These are phyloP conservation scores for Tetrahymena thermophila DNA, from an alignment of 73 alveolate species.

Conservation along the genomic window DNA sequence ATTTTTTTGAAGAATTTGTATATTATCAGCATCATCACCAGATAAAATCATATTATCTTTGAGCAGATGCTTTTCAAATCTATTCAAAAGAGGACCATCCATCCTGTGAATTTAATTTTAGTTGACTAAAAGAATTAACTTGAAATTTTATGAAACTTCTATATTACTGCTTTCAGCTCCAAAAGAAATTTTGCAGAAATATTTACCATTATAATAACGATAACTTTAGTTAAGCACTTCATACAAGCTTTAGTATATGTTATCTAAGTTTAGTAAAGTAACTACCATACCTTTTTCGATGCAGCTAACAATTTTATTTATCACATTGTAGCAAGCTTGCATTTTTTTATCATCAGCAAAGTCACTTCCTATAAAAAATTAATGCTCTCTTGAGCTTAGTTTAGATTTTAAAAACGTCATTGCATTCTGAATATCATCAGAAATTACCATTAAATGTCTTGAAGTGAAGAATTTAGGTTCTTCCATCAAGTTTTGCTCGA, in stretches of 20 bases:
- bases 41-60: neutral
- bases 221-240: conserved; percentile 19
- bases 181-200: conserved; percentile 7
- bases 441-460: conserved; percentile 24
- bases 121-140: neutral
- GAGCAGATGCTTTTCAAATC: neutral
- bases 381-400: neutral
- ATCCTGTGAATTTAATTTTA: neutral
- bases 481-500: neutral
- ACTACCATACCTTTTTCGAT: conserved; percentile 18
- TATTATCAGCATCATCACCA: neutral
- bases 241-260: conserved; percentile 25
- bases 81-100: neutral
- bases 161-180: conserved; percentile 19
- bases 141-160: neutral
- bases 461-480: neutral
- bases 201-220: neutral
- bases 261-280: conserved; percentile 7
- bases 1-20: neutral
- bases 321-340: neutral
- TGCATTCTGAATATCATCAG: neutral
- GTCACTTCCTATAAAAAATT: conserved; percentile 10
- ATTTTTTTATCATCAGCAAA: neutral
- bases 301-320: neutral
- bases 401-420: neutral